phyloP scores from a whole-genome alignment of 805 yeast genomes.

The Sugiyamaella boreocaroliniensis region DNA sequence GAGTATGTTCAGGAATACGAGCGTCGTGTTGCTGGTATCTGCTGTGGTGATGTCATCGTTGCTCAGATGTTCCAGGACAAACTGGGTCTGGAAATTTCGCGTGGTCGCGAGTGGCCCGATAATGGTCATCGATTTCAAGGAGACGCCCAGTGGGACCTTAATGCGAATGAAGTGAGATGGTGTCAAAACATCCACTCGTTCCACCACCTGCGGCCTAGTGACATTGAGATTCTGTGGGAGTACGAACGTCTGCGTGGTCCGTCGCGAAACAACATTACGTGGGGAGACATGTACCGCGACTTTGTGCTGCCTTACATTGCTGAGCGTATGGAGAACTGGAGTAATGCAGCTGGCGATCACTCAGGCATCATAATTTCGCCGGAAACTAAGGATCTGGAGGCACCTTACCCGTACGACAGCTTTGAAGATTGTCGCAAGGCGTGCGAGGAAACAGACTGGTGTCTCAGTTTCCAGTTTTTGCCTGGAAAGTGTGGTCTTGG shows the following conservation, averaged over 20 bases:
- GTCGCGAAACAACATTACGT: conserved; percentile 13
- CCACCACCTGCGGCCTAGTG: conserved; percentile 26
- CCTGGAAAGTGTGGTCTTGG: conserved; percentile 4
- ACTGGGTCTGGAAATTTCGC: conserved; percentile 12
- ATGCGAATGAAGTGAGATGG: conserved; percentile 18
- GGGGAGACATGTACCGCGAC: conserved; percentile 18
- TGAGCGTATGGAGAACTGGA: conserved; percentile 16
- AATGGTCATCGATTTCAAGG: conserved; percentile 28
- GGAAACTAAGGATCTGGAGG: conserved; percentile 1
- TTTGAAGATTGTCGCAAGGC: conserved; percentile 13
- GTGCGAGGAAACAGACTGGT: conserved; percentile 7
- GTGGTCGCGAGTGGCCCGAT: conserved; percentile 13
- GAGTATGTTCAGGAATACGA: conserved; percentile 21
- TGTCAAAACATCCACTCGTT: conserved; percentile 28
- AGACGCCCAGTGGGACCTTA: conserved; percentile 18
- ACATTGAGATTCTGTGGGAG: conserved; percentile 26
- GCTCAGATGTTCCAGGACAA: conserved; percentile 22
- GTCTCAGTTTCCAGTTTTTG: conserved; percentile 11
- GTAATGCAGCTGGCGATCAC: conserved; percentile 9
- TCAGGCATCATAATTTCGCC: neutral
- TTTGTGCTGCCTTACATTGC: conserved; percentile 16
- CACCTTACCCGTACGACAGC: conserved; percentile 12
- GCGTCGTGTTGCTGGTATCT: conserved; percentile 16
- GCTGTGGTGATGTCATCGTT: conserved; percentile 34
- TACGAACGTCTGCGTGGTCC: conserved; percentile 28